Conservation (phyloP, 371 early-diverging fungal genomes). For the Lichtheimia corymbifera region DNA sequence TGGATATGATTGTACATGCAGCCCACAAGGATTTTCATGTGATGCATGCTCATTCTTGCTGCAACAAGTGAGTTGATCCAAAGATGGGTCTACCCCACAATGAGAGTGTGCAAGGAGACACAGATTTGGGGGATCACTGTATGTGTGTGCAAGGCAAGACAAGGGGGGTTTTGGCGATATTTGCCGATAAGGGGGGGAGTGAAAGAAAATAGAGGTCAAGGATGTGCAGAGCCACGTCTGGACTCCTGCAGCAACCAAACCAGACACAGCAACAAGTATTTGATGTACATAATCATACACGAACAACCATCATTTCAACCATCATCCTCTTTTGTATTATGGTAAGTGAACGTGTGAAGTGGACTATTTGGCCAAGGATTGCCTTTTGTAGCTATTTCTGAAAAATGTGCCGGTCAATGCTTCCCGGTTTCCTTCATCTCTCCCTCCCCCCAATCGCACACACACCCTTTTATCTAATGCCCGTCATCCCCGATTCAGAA, state of each 20-base stretch:
- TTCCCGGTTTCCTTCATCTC: background rate
- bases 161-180: constrained; percentile 12
- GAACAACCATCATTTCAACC: background rate
- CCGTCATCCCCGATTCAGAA: constrained; percentile 5
- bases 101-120: background rate
- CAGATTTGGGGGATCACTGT: too few relatives aligned
- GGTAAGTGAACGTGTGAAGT: constrained; percentile 16
- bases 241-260: background rate
- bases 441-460: background rate
- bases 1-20: too few relatives aligned
- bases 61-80: too few relatives aligned
- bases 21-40: too few relatives aligned
- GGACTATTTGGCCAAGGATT: constrained; percentile 17
- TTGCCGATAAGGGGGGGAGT: constrained; percentile 16
- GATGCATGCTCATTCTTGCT: too few relatives aligned
- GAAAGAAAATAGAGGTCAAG: background rate
- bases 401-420: constrained; percentile 3
- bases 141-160: too few relatives aligned
- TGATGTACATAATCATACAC: constrained; percentile 8
- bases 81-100: constrained; percentile 25
- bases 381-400: constrained; percentile 14
- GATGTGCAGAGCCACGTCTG: constrained; percentile 4
- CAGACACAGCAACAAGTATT: background rate
- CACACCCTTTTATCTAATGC: constrained; percentile 3
- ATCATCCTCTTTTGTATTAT: constrained; percentile 1